Conservation (phyloP, 768 basidiomycete genomes). For the Suillus brevipes region DNA sequence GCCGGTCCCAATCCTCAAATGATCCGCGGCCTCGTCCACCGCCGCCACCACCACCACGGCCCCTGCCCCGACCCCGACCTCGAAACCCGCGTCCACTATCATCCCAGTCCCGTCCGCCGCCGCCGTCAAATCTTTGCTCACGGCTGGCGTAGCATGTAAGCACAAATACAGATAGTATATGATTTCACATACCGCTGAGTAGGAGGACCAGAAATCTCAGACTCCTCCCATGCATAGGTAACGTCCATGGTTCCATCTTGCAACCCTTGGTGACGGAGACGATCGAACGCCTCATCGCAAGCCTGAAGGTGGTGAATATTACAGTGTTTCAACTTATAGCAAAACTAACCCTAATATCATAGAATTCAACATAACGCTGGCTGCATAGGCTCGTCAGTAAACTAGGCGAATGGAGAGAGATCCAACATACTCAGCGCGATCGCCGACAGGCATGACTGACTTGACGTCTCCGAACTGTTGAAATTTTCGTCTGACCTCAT, state of each 20-base stretch:
- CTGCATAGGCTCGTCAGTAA: slow-evolving; percentile 40
- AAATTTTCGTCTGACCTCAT: slow-evolving; percentile 83
- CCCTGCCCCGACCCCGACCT: slow-evolving; percentile 43
- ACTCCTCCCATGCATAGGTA: slow-evolving; percentile 80
- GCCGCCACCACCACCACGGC: slow-evolving; percentile 42
- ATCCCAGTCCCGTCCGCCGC: slow-evolving; percentile 50
- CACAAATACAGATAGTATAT: not conserved
- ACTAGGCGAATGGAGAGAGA: not conserved
- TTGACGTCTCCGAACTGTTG: slow-evolving; percentile 92
- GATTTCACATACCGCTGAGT: slow-evolving; percentile 38
- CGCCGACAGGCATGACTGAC: slow-evolving; percentile 62
- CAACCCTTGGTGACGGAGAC: slow-evolving; percentile 72
- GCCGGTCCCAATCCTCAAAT: slow-evolving; percentile 42
- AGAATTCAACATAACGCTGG: slow-evolving; percentile 91
- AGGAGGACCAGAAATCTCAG: slow-evolving; percentile 50
- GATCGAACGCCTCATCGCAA: slow-evolving; percentile 76
- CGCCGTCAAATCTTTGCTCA: slow-evolving; percentile 37
- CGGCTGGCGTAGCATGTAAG: slow-evolving; percentile 22
- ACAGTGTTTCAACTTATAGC: not conserved
- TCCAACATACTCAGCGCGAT: slow-evolving; percentile 56
- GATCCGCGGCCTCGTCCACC: slow-evolving; percentile 29
- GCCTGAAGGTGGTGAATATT: slow-evolving; percentile 45
- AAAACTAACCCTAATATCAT: slow-evolving; percentile 73
- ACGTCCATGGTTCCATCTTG: slow-evolving; percentile 92
- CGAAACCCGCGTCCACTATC: slow-evolving; percentile 37